phyloP scores from a whole-genome alignment of 1,139 yeast species.

The Arxiozyma heterogenica region DNA sequence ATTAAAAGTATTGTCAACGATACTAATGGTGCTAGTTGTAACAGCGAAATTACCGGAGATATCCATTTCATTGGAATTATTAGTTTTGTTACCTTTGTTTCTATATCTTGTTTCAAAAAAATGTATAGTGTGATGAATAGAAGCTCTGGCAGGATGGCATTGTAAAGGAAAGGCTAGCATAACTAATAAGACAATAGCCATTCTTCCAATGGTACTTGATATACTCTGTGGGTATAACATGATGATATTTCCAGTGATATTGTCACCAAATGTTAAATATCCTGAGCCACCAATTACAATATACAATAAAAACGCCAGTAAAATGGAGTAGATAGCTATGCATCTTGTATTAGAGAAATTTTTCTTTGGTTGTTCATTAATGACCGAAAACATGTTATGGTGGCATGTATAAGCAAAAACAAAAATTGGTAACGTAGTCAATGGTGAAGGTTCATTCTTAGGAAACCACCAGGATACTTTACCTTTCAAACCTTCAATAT shows the following conservation, averaged over 20 bases:
- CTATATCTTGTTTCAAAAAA: slow-evolving; percentile 25
- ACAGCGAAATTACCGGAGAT: background rate
- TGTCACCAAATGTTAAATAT: slow-evolving; percentile 59
- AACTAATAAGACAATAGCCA: slow-evolving; percentile 62
- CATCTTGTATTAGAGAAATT: slow-evolving; percentile 45
- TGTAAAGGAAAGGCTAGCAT: slow-evolving; percentile 64
- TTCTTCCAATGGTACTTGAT: slow-evolving; percentile 57
- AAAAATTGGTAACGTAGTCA: slow-evolving; percentile 57
- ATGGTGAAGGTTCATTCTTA: slow-evolving; percentile 28
- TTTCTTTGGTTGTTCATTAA: slow-evolving; percentile 53
- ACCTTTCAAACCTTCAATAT: slow-evolving; percentile 34
- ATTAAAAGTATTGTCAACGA: background rate
- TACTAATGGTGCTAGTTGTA: background rate
- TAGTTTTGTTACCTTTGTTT: background rate
- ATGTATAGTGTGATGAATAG: slow-evolving; percentile 58
- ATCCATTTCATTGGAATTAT: background rate
- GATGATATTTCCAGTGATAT: slow-evolving; percentile 58
- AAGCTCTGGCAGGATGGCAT: slow-evolving; percentile 71
- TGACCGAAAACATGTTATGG: slow-evolving; percentile 69
- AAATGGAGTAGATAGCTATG: slow-evolving; percentile 48
- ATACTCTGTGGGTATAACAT: slow-evolving; percentile 57
- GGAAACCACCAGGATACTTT: slow-evolving; percentile 34
- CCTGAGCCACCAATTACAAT: slow-evolving; percentile 58
- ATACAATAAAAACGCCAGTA: slow-evolving; percentile 50
- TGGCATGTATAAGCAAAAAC: slow-evolving; percentile 78